phyloP scores from a whole-genome alignment of 1,284 basidiomycete species.

The Ustilago loliicola region DNA sequence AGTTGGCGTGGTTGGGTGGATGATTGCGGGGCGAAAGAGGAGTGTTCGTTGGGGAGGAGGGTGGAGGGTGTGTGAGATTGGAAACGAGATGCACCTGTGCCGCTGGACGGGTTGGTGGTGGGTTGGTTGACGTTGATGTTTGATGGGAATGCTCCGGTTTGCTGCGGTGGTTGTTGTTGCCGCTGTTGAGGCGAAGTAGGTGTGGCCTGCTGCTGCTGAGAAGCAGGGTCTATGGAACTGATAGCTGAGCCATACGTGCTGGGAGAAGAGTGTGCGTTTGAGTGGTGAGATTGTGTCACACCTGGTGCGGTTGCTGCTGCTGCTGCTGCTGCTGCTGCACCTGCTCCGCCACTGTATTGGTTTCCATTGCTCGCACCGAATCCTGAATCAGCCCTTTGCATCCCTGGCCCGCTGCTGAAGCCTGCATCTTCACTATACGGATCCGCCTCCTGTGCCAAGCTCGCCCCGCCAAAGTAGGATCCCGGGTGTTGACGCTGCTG shows the following conservation, averaged over 20 bases:
- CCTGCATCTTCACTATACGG: slow-evolving; percentile 27
- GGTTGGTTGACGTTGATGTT: slow-evolving; percentile 14
- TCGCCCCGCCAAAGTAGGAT: slow-evolving; percentile 17
- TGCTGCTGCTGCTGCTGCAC: background rate
- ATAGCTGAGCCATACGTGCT: slow-evolving; percentile 35
- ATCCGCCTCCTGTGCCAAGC: slow-evolving; percentile 34
- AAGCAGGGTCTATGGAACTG: slow-evolving; percentile 24
- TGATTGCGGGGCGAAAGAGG: slow-evolving; percentile 24
- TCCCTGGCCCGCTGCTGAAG: slow-evolving; percentile 6
- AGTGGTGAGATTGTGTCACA: slow-evolving; percentile 13
- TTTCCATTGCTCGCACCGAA: slow-evolving; percentile 10
- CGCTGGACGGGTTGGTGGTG: background rate
- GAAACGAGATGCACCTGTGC: slow-evolving; percentile 36
- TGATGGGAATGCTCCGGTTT: slow-evolving; percentile 36
- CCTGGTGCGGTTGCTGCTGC: background rate
- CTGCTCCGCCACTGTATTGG: background rate
- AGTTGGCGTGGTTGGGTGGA: slow-evolving; percentile 35
- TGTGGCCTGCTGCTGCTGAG: background rate
- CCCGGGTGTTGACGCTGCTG: slow-evolving; percentile 11
- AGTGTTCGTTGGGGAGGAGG: slow-evolving; percentile 41
- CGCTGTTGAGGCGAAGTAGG: slow-evolving; percentile 6
- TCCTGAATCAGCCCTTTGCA: slow-evolving; percentile 25
- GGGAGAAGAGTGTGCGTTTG: slow-evolving; percentile 33
- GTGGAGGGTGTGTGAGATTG: slow-evolving; percentile 55
- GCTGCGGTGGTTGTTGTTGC: slow-evolving; percentile 13